Conservation (phyloP, 2,329 filamentous ascomycete species). For the Juglanconis oblonga region DNA sequence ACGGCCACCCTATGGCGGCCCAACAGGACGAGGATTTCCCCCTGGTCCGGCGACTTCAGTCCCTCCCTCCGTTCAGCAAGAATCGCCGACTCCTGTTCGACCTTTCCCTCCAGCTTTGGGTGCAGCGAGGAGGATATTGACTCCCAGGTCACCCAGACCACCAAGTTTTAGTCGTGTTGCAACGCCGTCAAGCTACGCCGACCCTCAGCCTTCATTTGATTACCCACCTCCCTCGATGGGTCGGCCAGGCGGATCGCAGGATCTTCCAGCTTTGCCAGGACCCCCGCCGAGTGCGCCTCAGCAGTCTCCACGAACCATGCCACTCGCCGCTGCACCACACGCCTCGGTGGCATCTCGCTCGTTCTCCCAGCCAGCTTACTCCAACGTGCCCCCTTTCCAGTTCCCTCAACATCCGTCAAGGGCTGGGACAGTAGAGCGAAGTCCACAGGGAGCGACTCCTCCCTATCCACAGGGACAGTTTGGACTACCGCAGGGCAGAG, state of each 20-base stretch:
- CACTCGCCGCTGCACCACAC: not conserved
- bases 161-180: conserved; percentile 42
- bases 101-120: conserved; percentile 23
- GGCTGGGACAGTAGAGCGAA: conserved; percentile 3
- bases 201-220: conserved; percentile 26
- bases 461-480: conserved; percentile 16
- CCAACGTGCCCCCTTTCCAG: conserved; percentile 6
- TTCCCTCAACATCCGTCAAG: conserved; percentile 4
- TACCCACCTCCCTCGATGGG: conserved; percentile 23
- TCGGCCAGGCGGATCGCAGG: conserved; percentile 19
- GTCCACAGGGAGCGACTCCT: conserved; percentile 13
- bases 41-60: conserved; percentile 15
- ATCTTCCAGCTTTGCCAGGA: conserved; percentile 21
- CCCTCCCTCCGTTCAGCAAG: conserved; percentile 16
- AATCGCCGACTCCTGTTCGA: conserved; percentile 13
- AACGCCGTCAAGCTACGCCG: conserved; percentile 26
- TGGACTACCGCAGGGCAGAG: conserved; percentile 11
- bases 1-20: conserved; percentile 13
- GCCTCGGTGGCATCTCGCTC: conserved; percentile 19
- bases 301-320: conserved; percentile 10
- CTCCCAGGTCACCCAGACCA: conserved; percentile 56
- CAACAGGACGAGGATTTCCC: not conserved
- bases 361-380: conserved; percentile 20
- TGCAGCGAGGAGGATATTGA: conserved; percentile 48
- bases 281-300: conserved; percentile 12